phyloP scores from a whole-genome alignment of 352 stramenopile genomes.

The Thraustotheca clavata region DNA sequence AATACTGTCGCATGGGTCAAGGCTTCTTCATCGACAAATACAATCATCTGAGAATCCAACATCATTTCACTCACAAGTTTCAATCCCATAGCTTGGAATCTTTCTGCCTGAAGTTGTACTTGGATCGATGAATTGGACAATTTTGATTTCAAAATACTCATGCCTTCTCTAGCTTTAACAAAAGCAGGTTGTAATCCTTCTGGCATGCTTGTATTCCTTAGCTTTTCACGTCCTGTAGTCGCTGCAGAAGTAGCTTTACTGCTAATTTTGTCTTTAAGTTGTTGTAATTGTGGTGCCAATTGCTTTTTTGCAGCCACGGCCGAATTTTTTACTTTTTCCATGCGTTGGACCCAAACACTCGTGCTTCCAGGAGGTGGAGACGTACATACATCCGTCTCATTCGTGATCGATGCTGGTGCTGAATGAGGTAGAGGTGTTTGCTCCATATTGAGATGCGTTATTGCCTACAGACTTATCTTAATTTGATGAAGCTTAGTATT shows the following conservation, averaged over 20 bases:
- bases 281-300: conserved; percentile 38
- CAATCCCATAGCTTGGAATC: conserved; percentile 64
- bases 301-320: conserved; percentile 37
- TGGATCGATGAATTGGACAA: not conserved
- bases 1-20: conserved; percentile 38
- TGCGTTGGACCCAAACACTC: not conserved
- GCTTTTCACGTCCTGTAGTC: conserved; percentile 26
- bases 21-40: conserved; percentile 43
- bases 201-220: conserved; percentile 4
- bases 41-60: conserved; percentile 46
- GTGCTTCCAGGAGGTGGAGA: not conserved
- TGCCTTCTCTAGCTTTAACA: conserved; percentile 52
- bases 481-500: too few species aligned
- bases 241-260: conserved; percentile 38
- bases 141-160: conserved; percentile 41
- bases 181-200: conserved; percentile 44
- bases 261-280: conserved; percentile 45
- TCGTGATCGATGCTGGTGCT: not conserved
- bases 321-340: conserved; percentile 20
- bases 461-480: too few species aligned
- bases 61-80: conserved; percentile 65
- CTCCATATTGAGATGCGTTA: too few species aligned
- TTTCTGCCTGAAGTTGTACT: conserved; percentile 44
- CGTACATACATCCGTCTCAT: not conserved
- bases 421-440: not conserved